Base-by-base conservation (phyloP, 2,329 filamentous ascomycete genomes). In the Huntiella moniliformis region DNA sequence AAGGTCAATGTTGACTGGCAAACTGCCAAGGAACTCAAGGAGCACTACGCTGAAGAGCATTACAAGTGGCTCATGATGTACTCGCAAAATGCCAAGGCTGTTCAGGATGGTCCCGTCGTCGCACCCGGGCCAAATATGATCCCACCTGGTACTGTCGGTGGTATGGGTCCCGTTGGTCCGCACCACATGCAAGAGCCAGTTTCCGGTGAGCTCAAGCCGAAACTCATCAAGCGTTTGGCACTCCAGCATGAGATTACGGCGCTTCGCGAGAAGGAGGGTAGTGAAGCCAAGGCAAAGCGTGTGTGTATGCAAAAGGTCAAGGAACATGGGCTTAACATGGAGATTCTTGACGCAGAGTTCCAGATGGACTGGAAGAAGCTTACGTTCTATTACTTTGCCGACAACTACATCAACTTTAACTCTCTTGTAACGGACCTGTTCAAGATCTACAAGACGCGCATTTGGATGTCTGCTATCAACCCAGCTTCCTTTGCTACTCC, bases 51-150 rank as follows among this genome's bases (percentile, higher is more conserved):
- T 2, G 85, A 95, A 58, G 86, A 96, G 58, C 91, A 98, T 60
- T 95, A 94, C 64, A 87, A 86, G 56, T 96, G 88, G 84, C 71
- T 98, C 45, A 94, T 96, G 82, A 91, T 96, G 82, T 98, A 95
- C 61, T 94, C 86, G 1, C 79, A 86, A 59, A 82, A 77, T 57
- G 83, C 74, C 5, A 72, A 71, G 33, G 71, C 68, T 16, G 71
- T 68, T 16, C 69, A 77, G 47, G 76, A 79, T 51, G 70, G 73
- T 17, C 64, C 71, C 5, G 70, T 71, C 44, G 66, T 78, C 44
- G 28, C 15, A 10, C 37, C 35, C 15, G 31, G 38, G 13, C 15
- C 36, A 34, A 38, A 33, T 18, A 40, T 45, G 41, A 36, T 36
- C 10, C 44, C 44, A 32, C 33, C 48, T 33, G 70, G 79, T 61